Evolutionary conservation across 345 rosid genomes (phyloP).

Genomic region (Rhodamnia argentea): DNA sequence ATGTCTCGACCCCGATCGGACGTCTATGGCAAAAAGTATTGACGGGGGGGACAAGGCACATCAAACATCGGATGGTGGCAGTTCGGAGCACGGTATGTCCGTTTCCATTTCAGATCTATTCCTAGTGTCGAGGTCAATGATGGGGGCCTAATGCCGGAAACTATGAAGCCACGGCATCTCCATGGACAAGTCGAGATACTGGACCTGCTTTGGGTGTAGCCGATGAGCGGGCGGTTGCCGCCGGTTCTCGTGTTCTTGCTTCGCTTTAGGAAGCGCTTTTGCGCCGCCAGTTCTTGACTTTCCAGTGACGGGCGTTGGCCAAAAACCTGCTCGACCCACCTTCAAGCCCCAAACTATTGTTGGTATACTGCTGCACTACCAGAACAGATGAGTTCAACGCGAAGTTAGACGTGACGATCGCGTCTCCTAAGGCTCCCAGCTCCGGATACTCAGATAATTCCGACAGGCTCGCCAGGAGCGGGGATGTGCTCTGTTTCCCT

Average conservation of each 20-base stretch:
- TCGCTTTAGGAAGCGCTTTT: not conserved
- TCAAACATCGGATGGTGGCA: not conserved
- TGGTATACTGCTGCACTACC: conserved; percentile 41
- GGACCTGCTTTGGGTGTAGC: not conserved
- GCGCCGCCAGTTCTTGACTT: not conserved
- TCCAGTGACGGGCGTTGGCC: not conserved
- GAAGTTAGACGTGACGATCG: conserved; percentile 27
- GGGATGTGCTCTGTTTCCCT: conserved; percentile 12
- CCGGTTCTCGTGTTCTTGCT: not conserved
- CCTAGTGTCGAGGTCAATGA: not conserved
- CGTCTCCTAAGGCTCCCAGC: conserved; percentile 50
- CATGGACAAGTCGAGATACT: not conserved
- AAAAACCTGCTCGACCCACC: not conserved
- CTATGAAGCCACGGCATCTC: not conserved
- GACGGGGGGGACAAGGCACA: not conserved
- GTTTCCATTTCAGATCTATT: not conserved
- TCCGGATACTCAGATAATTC: conserved; percentile 45
- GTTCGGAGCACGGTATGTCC: not conserved
- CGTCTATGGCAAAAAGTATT: not conserved
- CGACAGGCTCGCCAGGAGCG: conserved; percentile 22
- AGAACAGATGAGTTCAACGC: conserved; percentile 43
- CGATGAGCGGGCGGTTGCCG: not conserved
- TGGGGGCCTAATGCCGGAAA: not conserved
- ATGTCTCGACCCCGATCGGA: not conserved
- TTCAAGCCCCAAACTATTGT: not conserved